Evolutionary conservation across 805 yeast species (phyloP).

Genomic region (Komagataella pseudopastoris): DNA sequence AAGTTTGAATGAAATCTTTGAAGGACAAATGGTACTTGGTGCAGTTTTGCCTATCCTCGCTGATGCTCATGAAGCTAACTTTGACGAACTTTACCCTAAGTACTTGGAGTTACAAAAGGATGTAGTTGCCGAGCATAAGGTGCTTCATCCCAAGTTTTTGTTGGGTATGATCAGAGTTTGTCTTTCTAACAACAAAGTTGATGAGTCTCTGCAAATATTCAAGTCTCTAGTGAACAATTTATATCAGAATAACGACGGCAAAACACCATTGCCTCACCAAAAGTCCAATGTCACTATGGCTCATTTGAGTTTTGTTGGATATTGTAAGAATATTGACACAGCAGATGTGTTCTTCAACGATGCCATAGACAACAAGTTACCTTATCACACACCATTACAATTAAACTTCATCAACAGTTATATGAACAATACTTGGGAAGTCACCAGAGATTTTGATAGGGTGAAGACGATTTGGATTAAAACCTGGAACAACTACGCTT

Average conservation of each 20-base stretch:
- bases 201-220: conserved; percentile 52
- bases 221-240: conserved; percentile 42
- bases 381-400: conserved; percentile 58
- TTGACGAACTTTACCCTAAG: conserved; percentile 45
- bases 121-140: conserved; percentile 10
- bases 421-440: conserved; percentile 43
- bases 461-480: conserved; percentile 51
- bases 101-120: conserved; percentile 26
- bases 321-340: conserved; percentile 55
- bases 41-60: conserved; percentile 54
- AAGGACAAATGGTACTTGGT: conserved; percentile 55
- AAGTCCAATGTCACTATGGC: conserved; percentile 50
- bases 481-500: conserved; percentile 44
- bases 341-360: conserved; percentile 66
- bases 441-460: conserved; percentile 41
- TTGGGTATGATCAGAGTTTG: conserved; percentile 69
- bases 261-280: conserved; percentile 13
- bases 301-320: conserved; percentile 68
- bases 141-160: conserved; percentile 32
- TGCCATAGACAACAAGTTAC: conserved; percentile 57
- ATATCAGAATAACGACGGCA: conserved; percentile 16
- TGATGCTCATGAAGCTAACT: conserved; percentile 43
- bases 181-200: conserved; percentile 47
- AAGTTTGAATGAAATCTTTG: conserved; percentile 27
- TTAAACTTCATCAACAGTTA: conserved; percentile 61